Evolutionary conservation across 345 rosid genomes (phyloP).

Genomic region (Melaleuca alternifolia): DNA sequence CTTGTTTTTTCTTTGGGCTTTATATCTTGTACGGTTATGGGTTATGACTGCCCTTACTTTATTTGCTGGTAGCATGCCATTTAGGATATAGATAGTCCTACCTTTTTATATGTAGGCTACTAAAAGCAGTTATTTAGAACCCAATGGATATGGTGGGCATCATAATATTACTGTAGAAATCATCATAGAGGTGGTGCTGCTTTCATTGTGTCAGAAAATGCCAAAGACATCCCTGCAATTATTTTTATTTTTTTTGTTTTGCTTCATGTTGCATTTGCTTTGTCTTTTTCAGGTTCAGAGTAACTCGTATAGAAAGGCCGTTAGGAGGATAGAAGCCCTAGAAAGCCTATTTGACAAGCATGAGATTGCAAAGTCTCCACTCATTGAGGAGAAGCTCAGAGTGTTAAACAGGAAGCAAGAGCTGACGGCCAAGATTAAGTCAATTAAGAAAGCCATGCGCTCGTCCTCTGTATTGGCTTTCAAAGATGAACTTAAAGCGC

Average conservation of each 20-base stretch:
- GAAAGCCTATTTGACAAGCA: conserved; percentile 82
- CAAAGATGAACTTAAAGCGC: conserved; percentile 95
- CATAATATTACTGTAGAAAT: not conserved
- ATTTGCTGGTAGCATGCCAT: not conserved
- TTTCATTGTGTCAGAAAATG: not conserved
- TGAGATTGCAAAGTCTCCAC: conserved; percentile 84
- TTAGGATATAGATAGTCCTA: not conserved
- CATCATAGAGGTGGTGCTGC: not conserved
- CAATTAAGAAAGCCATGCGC: conserved; percentile 63
- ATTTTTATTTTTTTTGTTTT: not conserved
- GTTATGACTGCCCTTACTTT: not conserved
- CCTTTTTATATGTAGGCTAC: not conserved
- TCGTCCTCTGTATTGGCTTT: conserved; percentile 78
- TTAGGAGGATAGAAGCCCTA: conserved; percentile 73
- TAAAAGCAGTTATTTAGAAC: not conserved
- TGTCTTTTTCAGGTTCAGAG: conserved; percentile 50
- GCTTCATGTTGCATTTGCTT: not conserved
- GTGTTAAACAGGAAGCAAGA: conserved; percentile 73
- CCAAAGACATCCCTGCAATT: not conserved
- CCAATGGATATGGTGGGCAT: not conserved
- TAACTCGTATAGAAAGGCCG: conserved; percentile 66
- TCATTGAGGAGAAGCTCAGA: conserved; percentile 67
- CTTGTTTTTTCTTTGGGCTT: not conserved
- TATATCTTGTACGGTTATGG: not conserved
- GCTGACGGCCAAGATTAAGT: conserved; percentile 65